These are phyloP conservation scores for Pilasporangium apinafurcum DNA, from an alignment of 352 stramenopile genomes.

Conservation along the genomic window DNA sequence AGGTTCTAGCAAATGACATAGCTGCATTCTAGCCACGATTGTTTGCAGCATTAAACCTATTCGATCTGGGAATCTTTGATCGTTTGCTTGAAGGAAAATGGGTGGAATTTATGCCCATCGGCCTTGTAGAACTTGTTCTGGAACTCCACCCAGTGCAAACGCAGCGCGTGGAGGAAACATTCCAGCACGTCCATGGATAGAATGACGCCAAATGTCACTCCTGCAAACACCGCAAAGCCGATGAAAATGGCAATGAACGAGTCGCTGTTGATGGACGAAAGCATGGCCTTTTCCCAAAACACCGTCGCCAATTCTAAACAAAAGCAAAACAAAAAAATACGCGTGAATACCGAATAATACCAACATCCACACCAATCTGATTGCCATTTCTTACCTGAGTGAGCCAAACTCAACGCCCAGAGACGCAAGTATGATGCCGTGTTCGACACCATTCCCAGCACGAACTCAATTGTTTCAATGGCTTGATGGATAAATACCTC, in stretches of 20 bases:
- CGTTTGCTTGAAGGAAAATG: conserved; percentile 91
- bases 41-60: conserved; percentile 9
- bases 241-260: conserved; percentile 96
- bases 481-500: conserved; percentile 98
- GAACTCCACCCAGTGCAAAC: conserved; percentile 99
- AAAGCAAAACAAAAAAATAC: neutral
- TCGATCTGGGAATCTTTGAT: conserved; percentile 60
- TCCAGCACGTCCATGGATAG: conserved; percentile 99
- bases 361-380: conserved; percentile 3
- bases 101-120: conserved; percentile 96
- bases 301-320: conserved; percentile 75
- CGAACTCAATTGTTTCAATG: conserved; percentile 99
- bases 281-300: conserved; percentile 99
- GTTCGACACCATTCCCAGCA: conserved; percentile 99
- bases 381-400: conserved; percentile 93
- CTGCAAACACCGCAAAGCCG: conserved; percentile 90
- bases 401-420: conserved; percentile 97
- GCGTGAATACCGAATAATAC: neutral
- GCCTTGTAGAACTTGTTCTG: conserved; percentile 99
- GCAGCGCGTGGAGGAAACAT: conserved; percentile 98
- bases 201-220: conserved; percentile 96
- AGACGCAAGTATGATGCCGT: conserved; percentile 99
- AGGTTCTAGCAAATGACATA: no score
- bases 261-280: conserved; percentile 95
- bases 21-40: neutral